Base-by-base conservation (phyloP, 345 rosid genomes). In the Pugionium dolabratum region DNA sequence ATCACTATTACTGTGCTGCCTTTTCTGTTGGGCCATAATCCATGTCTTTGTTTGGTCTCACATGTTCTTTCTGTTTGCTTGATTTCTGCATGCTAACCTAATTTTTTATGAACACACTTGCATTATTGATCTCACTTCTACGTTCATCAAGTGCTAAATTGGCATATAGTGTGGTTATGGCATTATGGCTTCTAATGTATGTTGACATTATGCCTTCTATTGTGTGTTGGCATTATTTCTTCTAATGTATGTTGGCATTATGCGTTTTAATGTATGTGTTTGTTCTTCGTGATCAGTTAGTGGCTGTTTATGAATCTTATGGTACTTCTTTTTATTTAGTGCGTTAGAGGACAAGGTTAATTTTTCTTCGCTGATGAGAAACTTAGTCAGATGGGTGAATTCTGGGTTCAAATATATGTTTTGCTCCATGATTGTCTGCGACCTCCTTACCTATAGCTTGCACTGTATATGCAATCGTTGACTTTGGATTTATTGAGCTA, bases 381-480 rank as follows among this genome's bases (percentile, higher is more conserved):
- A 56, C 43, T 40, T 59, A 34, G n/a, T 62, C 45, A 61, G 55
- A 54, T 61, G 54, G n/a, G 46, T 58, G 25, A 31, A 25, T 31
- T 30, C 49, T 40, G 49, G 51, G 32, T 37, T 58, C 26, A 64
- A 28, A 4, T 29, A 39, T 35, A 46, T 45, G 43, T 47, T 46
- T 37, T 57, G 46, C 50, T 64, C 39, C 60, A 42, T 55, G 52
- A 34, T 49, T 71, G 43, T 55, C 54, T 43, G 29, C 60, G 54
- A 33, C 39, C 47, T 53, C 25, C 9, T 41, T 59, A 10, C 9
- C 59, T 69, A 50, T 60, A 69, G 60, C 46, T 36, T 64, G 9
- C 30, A 47, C 31, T 71, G 9, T 57, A 40, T 64, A 49, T 28
- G 66, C 29, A 33, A 72, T 45, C 35, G 35, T 37, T 43, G 10